These are phyloP conservation scores for Rossbeevera mucosa DNA, from an alignment of 768 basidiomycete genomes.

Conservation along the genomic window DNA sequence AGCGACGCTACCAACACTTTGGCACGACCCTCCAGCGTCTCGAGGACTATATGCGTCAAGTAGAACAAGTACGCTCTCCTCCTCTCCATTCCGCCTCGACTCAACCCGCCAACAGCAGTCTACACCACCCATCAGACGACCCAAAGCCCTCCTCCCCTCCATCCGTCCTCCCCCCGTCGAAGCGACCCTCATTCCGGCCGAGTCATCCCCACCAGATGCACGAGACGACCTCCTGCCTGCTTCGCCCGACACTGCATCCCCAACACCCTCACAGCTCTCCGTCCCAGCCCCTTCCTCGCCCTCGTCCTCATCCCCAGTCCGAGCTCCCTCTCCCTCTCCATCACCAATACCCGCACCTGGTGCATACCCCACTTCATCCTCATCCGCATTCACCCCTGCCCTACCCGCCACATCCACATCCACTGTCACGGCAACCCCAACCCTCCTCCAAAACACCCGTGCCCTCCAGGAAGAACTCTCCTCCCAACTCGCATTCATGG, in stretches of 20 bases:
- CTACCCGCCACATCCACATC: constrained; percentile 32
- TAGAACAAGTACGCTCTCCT: constrained; percentile 44
- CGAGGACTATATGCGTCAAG: constrained; percentile 47
- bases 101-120: constrained; percentile 33
- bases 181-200: constrained; percentile 23
- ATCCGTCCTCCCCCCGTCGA: constrained; percentile 43
- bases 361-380: not conserved
- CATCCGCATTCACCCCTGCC: constrained; percentile 20
- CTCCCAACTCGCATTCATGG: constrained; percentile 77
- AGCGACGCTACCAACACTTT: constrained; percentile 43
- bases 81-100: too few relatives aligned
- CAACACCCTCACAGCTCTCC: not conserved
- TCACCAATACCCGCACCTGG: constrained; percentile 9
- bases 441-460: constrained; percentile 51
- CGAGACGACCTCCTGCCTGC: constrained; percentile 37
- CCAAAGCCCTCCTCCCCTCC: constrained; percentile 48
- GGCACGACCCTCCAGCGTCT: constrained; percentile 50
- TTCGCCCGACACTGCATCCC: constrained; percentile 19
- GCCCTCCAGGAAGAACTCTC: constrained; percentile 72
- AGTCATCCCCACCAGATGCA: constrained; percentile 4
- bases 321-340: constrained; percentile 13
- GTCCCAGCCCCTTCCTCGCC: not conserved
- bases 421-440: constrained; percentile 33
- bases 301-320: not conserved
- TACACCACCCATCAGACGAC: constrained; percentile 37